Conservation (phyloP, 75 land plant species). For the Azolla pinnata region DNA sequence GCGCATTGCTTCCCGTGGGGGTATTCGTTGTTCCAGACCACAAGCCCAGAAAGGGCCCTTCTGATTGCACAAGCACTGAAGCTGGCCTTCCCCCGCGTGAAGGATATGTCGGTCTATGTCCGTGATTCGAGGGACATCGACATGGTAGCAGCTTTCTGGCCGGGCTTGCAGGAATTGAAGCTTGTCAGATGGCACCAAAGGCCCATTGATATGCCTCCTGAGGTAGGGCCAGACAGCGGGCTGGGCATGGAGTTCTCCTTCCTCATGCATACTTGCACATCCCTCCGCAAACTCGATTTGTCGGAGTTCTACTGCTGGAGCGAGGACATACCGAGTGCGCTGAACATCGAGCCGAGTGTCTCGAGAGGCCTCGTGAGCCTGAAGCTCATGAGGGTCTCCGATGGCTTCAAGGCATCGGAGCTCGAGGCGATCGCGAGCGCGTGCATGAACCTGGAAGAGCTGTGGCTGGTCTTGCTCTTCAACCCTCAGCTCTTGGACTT, state of each 20-base stretch:
- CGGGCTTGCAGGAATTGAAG: conserved; percentile 28
- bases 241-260: conserved; percentile 31
- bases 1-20: conserved; percentile 90
- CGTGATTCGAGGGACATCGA: conserved; percentile 37
- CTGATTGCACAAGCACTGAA: conserved; percentile 23
- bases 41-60: neutral
- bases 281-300: conserved; percentile 32
- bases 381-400: conserved; percentile 46
- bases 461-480: conserved; percentile 44
- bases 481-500: conserved; percentile 57
- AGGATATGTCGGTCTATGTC: conserved; percentile 45
- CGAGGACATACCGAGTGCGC: conserved; percentile 62
- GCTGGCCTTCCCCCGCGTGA: conserved; percentile 47
- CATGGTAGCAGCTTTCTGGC: conserved; percentile 43
- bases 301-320: conserved; percentile 85
- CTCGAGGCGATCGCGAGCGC: conserved; percentile 35
- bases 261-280: conserved; percentile 22
- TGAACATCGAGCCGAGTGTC: conserved; percentile 18
- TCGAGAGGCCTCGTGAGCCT: conserved; percentile 23
- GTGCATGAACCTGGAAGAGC: conserved; percentile 47
- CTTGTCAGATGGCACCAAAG: conserved; percentile 71
- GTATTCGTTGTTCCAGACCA: conserved; percentile 33
- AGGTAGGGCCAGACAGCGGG: neutral
- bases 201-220: conserved; percentile 17
- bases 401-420: conserved; percentile 62